Percentiles rank a stretch among this genome's conserved stretches.
phyloP scores from a whole-genome alignment of 106 monocot genomes.

The Cymbidium sinense region DNA sequence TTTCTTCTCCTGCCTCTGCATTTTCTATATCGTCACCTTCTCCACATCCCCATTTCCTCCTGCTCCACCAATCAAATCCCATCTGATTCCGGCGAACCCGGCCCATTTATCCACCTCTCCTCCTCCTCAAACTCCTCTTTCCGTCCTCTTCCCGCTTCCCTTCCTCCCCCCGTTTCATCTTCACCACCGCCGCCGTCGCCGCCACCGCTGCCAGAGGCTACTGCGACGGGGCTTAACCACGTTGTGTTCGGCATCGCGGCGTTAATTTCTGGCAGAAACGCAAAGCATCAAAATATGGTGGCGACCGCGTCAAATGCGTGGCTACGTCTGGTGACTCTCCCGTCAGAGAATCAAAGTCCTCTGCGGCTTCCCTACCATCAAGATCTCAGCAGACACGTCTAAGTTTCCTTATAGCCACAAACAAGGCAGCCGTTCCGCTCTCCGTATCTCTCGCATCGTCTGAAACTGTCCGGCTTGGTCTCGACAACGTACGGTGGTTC shows the following conservation, averaged over 20 bases:
- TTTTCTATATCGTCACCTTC: constrained; percentile 37
- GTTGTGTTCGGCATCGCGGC: constrained; percentile 64
- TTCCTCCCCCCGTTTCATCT: neutral
- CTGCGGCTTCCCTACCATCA: constrained; percentile 22
- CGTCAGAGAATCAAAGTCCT: constrained; percentile 17
- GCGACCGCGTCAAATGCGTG: constrained; percentile 5
- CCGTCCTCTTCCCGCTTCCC: neutral
- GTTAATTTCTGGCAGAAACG: constrained; percentile 36
- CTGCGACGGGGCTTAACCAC: constrained; percentile 31
- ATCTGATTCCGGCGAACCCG: constrained; percentile 1
- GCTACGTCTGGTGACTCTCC: constrained; percentile 12
- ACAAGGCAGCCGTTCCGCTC: constrained; percentile 6
- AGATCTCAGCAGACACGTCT: constrained; percentile 60
- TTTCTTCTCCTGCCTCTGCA: constrained; percentile 13
- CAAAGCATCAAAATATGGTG: constrained; percentile 11
- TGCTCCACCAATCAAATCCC: constrained; percentile 2
- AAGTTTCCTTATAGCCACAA: neutral
- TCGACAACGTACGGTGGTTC: constrained; percentile 2
- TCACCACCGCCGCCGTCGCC: neutral
- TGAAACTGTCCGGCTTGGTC: neutral
- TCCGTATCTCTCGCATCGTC: constrained; percentile 72
- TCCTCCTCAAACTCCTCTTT: neutral
- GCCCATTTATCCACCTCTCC: neutral
- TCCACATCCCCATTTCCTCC: constrained; percentile 21
- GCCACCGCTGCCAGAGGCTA: neutral